Evolutionary conservation across 495 filamentous ascomycete species (phyloP), one percentile per base, ranked within the genome.

Genomic region (Talaromyces borbonicus): DNA sequence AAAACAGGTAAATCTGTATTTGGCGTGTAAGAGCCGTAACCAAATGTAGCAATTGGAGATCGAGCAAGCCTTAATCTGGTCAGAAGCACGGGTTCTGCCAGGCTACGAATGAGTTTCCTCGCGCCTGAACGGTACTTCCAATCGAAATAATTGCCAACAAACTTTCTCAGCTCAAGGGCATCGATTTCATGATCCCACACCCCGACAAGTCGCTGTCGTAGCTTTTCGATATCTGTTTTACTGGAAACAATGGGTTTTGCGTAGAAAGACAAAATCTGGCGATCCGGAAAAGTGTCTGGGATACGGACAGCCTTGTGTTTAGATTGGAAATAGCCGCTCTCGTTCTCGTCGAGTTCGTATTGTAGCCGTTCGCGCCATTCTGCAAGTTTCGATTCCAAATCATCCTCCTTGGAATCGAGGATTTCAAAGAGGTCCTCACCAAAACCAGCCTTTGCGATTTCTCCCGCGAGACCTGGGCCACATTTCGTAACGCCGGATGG

Each of bases 391-490:
- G 49, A 44, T 9, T 79, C 58, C 22, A 65, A 37, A 3, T 74
- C 74, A 31, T 71, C 58, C 35, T 67, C 66, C 36, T 74, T 62
- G 1, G 70, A 62, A 26, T 63, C 57, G 39, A 77, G 65, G 29
- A 80, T 56, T 36, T 66, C 60, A 43, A 89, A 85, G 22, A 98
- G 67, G 46, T 86, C 80, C 27, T 73, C 73, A 1, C 92, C 92
- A 58, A 92, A 97, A 1, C 89, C 84, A 15, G 87, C 93, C 55
- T 78, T 77, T 22, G 92, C 90, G 44, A 94, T 94, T 54, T 95
- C 85, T 48, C 84, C 89, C 3, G 93, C 89, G 3, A 85, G 68
- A 56, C 87, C 94, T 43, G 85, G 78, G 8, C 93, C 93, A 52
- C 87, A 96, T 30, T 83, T 81, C 0, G 85, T 81, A 14, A 99